A percentile compares a stretch with the other conserved stretches of the same genome.
phyloP scores from a whole-genome alignment of 1,284 basidiomycete genomes.

The Pseudozyma sp. region DNA sequence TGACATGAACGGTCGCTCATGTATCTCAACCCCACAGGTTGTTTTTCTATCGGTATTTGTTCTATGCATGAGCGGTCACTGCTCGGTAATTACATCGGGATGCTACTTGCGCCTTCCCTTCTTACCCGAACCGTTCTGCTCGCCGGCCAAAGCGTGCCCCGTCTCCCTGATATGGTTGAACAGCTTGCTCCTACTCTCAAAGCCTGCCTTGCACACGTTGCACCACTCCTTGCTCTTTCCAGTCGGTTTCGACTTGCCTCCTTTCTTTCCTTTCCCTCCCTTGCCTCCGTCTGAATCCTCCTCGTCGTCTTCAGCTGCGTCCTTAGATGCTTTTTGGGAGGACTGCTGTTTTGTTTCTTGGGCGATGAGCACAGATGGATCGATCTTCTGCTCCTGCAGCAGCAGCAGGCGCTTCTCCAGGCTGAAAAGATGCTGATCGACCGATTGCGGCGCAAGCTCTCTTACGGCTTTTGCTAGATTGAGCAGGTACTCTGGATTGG shows the following conservation, averaged over 20 bases:
- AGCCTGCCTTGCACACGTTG: conserved; percentile 78
- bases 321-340: conserved; percentile 1
- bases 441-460: conserved; percentile 78
- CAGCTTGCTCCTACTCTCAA: conserved; percentile 81
- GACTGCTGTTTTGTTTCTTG: conserved; percentile 26
- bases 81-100: too few species aligned
- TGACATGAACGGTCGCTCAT: too few species aligned
- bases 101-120: conserved; percentile 23
- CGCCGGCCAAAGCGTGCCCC: conserved; percentile 77
- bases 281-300: background rate
- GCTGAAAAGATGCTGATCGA: conserved; percentile 80
- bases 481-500: conserved; percentile 85
- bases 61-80: too few species aligned
- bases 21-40: too few species aligned
- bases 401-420: conserved; percentile 74
- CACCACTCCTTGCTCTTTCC: conserved; percentile 72
- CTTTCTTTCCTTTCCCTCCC: conserved; percentile 29
- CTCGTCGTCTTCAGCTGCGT: conserved; percentile 9
- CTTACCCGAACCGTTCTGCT: conserved; percentile 15
- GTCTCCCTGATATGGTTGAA: conserved; percentile 80
- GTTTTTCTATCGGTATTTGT: too few species aligned
- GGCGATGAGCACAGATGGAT: conserved; percentile 22
- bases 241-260: conserved; percentile 22
- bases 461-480: conserved; percentile 78
- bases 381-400: conserved; percentile 37